Evolutionary conservation across 1,284 basidiomycete genomes (phyloP).

Genomic region (Exobasidium cylindrosporum): DNA sequence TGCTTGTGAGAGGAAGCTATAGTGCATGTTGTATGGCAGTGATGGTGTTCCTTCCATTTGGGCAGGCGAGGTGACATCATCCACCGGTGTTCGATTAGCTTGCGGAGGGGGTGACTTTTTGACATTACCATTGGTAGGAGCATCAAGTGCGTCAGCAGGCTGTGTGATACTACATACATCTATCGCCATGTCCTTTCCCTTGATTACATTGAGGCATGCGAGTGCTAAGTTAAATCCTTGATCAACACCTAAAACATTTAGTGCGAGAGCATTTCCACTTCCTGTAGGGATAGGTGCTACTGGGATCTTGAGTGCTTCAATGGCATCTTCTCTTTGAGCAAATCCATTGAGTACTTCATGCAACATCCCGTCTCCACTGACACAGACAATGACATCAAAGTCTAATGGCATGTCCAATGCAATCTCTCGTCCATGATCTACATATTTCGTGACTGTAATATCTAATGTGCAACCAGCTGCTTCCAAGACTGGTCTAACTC

Average conservation of each 20-base stretch:
- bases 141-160: conserved; percentile 56
- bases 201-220: conserved; percentile 81
- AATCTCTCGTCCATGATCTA: conserved; percentile 72
- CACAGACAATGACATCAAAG: conserved; percentile 67
- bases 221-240: conserved; percentile 48
- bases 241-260: conserved; percentile 64
- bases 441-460: conserved; percentile 60
- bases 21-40: conserved; percentile 56
- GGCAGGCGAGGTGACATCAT: not conserved
- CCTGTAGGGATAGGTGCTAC: conserved; percentile 85
- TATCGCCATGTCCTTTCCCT: conserved; percentile 71
- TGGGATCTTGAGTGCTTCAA: conserved; percentile 70
- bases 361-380: conserved; percentile 85
- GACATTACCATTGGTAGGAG: conserved; percentile 25
- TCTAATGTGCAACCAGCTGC: conserved; percentile 72
- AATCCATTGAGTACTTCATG: conserved; percentile 94
- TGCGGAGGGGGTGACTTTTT: not conserved
- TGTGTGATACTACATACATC: conserved; percentile 81
- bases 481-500: conserved; percentile 74
- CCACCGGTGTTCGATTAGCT: not conserved
- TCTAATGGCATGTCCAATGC: conserved; percentile 65
- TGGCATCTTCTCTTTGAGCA: conserved; percentile 68
- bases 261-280: conserved; percentile 73
- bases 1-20: conserved; percentile 84
- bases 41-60: not conserved